Conservation (phyloP, 1,139 yeast species). For the Diutina pseudorugosa region DNA sequence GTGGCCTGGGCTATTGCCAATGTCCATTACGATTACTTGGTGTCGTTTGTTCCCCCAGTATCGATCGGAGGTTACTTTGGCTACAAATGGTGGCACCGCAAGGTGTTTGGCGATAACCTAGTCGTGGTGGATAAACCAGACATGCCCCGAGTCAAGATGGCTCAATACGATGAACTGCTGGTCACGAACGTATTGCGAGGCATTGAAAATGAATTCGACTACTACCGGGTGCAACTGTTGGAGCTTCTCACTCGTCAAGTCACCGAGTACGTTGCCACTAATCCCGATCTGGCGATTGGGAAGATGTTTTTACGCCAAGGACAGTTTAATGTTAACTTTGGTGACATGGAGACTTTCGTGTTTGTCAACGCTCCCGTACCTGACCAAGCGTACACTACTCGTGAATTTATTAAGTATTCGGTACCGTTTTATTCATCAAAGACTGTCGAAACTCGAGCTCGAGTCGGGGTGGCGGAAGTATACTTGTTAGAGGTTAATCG, state of each 20-base stretch:
- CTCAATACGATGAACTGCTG: slow-evolving; percentile 22
- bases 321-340: slow-evolving; percentile 17
- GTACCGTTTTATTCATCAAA: slow-evolving; percentile 18
- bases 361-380: slow-evolving; percentile 8
- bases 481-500: slow-evolving; percentile 15
- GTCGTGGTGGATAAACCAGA: slow-evolving; percentile 7
- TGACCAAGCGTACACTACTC: background rate
- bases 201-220: slow-evolving; percentile 27
- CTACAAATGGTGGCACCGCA: slow-evolving; percentile 10
- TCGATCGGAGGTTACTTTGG: slow-evolving; percentile 17
- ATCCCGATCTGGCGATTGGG: slow-evolving; percentile 4
- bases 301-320: slow-evolving; percentile 16
- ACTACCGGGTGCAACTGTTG: slow-evolving; percentile 19
- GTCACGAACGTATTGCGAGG: slow-evolving; percentile 21
- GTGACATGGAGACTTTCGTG: slow-evolving; percentile 20
- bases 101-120: slow-evolving; percentile 8
- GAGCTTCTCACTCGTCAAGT: slow-evolving; percentile 17
- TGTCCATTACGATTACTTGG: slow-evolving; percentile 22
- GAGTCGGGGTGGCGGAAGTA: slow-evolving; percentile 24
- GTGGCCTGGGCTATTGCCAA: slow-evolving; percentile 22
- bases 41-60: slow-evolving; percentile 28
- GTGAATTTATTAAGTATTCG: slow-evolving; percentile 21
- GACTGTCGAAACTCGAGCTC: slow-evolving; percentile 9
- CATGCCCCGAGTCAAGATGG: slow-evolving; percentile 12
- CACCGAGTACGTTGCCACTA: slow-evolving; percentile 11